Evolutionary conservation across 2,329 filamentous ascomycete species (phyloP).

Genomic region (Graphilbum ipis-grandicollis): DNA sequence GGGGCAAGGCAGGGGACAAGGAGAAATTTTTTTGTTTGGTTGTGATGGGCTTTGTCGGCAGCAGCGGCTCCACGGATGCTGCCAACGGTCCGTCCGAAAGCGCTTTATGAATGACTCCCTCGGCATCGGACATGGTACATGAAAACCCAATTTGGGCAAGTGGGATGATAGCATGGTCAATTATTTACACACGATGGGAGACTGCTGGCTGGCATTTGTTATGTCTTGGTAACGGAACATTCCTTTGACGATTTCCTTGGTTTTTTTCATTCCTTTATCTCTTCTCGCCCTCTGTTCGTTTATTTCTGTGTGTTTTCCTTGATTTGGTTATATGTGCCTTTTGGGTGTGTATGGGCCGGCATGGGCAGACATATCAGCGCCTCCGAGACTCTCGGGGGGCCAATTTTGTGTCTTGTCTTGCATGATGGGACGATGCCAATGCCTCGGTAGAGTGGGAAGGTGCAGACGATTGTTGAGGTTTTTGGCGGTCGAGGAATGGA

Average conservation of each 20-base stretch:
- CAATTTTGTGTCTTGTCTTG: too few relatives aligned
- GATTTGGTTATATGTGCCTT: too few relatives aligned
- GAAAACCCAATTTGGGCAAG: slow-evolving; percentile 11
- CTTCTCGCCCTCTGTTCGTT: slow-evolving; percentile 1
- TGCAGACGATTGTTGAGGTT: too few relatives aligned
- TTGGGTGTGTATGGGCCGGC: too few relatives aligned
- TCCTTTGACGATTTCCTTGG: not conserved
- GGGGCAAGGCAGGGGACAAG: not conserved
- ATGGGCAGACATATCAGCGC: too few relatives aligned
- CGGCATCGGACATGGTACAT: slow-evolving; percentile 12
- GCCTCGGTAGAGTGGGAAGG: too few relatives aligned
- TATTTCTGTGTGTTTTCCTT: not conserved
- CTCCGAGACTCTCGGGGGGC: too few relatives aligned
- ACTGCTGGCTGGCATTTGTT: slow-evolving; percentile 1
- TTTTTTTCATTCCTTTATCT: slow-evolving; percentile 1
- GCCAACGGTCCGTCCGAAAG: not conserved
- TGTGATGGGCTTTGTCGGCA: not conserved
- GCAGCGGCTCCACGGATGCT: not conserved
- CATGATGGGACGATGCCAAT: too few relatives aligned
- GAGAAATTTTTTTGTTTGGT: too few relatives aligned
- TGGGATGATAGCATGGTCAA: slow-evolving; percentile 4
- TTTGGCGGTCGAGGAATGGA: too few relatives aligned
- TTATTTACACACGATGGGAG: not conserved
- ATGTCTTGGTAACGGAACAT: slow-evolving; percentile 1
- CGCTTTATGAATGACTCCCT: slow-evolving; percentile 2